Conservation (phyloP, 2,329 filamentous ascomycete genomes). For the Xylaria digitata region DNA sequence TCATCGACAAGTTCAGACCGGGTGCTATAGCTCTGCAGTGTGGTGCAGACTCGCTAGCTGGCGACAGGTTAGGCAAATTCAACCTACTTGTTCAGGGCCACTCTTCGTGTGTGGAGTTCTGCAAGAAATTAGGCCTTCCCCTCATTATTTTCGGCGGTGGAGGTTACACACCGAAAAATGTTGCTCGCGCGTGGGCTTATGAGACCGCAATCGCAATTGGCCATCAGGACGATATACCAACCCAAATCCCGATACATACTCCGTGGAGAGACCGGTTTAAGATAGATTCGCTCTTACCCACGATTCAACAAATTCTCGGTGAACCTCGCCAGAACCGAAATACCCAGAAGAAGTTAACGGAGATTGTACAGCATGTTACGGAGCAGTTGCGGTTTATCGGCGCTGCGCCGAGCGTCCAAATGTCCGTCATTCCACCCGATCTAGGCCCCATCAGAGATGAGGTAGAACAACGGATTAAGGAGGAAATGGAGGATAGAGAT, state of each 20-base stretch:
- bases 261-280: slow-evolving; percentile 91
- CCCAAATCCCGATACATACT: slow-evolving; percentile 80
- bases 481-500: slow-evolving; percentile 70
- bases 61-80: slow-evolving; percentile 93
- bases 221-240: slow-evolving; percentile 74
- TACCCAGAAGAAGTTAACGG: slow-evolving; percentile 77
- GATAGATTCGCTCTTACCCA: slow-evolving; percentile 87
- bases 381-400: slow-evolving; percentile 90
- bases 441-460: slow-evolving; percentile 74
- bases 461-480: slow-evolving; percentile 74
- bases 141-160: slow-evolving; percentile 93
- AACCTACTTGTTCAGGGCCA: slow-evolving; percentile 97
- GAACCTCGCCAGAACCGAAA: slow-evolving; percentile 83
- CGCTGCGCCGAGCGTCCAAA: slow-evolving; percentile 87
- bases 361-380: slow-evolving; percentile 80
- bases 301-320: slow-evolving; percentile 76
- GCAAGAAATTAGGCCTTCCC: slow-evolving; percentile 83
- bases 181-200: slow-evolving; percentile 95
- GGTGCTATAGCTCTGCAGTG: slow-evolving; percentile 94
- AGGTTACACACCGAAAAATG: slow-evolving; percentile 95
- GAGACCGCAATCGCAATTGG: slow-evolving; percentile 92
- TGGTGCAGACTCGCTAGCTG: slow-evolving; percentile 92
- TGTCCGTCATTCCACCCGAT: slow-evolving; percentile 82
- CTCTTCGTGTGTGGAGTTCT: slow-evolving; percentile 88
- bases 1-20: slow-evolving; percentile 86